Conservation (phyloP, 306 rosid species). For the Inga leiocalycina region DNA sequence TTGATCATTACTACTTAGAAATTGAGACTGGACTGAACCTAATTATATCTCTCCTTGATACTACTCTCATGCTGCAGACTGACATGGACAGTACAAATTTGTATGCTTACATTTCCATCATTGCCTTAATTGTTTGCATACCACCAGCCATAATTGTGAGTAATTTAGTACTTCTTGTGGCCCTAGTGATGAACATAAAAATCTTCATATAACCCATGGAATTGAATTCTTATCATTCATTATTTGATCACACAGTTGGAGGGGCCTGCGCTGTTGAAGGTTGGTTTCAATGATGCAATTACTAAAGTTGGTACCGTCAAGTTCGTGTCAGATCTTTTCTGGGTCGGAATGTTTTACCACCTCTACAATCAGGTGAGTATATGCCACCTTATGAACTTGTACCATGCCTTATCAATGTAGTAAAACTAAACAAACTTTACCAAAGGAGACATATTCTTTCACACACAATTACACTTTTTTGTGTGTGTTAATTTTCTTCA, state of each 20-base stretch:
- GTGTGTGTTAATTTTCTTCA: background rate
- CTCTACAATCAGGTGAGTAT: slow-evolving; percentile 86
- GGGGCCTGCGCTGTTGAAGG: slow-evolving; percentile 80
- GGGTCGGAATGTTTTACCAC: slow-evolving; percentile 97
- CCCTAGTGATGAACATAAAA: background rate
- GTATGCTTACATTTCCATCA: slow-evolving; percentile 93
- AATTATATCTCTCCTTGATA: background rate
- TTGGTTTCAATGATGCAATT: slow-evolving; percentile 84
- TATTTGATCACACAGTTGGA: slow-evolving; percentile 57
- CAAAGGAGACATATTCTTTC: background rate
- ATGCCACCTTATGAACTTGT: background rate
- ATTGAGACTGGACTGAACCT: background rate
- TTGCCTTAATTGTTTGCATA: slow-evolving; percentile 84
- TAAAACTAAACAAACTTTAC: background rate
- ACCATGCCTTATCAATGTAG: background rate
- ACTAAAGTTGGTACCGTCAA: slow-evolving; percentile 84
- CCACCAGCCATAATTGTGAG: slow-evolving; percentile 93
- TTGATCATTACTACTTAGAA: background rate
- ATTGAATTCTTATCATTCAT: slow-evolving; percentile 16
- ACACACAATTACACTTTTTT: background rate
- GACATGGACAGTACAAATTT: slow-evolving; percentile 94
- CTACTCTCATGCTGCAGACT: slow-evolving; percentile 60
- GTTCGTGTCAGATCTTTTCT: slow-evolving; percentile 81
- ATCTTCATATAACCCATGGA: background rate
- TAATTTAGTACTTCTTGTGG: slow-evolving; percentile 20